Base-by-base conservation (phyloP, 176 grass and related monocot genomes). In the Alopecurus myosuroides region DNA sequence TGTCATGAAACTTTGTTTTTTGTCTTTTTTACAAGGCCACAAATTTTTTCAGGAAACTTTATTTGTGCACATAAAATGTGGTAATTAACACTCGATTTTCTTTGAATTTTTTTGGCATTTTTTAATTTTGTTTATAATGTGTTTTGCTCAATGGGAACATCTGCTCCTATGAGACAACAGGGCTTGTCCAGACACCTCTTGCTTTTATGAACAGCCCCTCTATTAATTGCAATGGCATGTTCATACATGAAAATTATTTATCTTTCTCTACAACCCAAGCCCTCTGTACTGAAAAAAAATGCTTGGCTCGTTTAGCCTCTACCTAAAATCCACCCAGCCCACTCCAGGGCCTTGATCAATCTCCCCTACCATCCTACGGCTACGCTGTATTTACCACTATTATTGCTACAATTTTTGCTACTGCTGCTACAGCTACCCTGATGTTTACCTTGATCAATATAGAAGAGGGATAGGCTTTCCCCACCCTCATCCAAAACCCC, bases 261-360 rank as follows among this genome's bases (percentile, higher is more conserved):
- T 58, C 13, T 91, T 81, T 84, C 65, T 93, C 89, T 89, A 92
- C 89, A 91, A 70, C 37, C 88, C 86, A 91, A 89, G 71, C 82
- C 85, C 61, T 69, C 67, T 63, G 29, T 86, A 57, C 76, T 81
- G 6, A 66, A 86, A 81, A 79, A 94, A 91, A 86, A 91, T 84
- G 85, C 57, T 77, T 81, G 90, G 70, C 79, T 18, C n/a, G 42
- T 71, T 70, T 0, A 68, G 69, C 55, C 81, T 73, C 74, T 85
- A 86, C 10, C 71, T 61, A 91, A 74, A 75, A 84, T 17, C 57
- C 26, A 23, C 61, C 55, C 35, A 72, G 19, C 67, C 76, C 39
- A 81, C 79, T 71, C 44, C 64, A 77, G 44, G 62, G 60, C 79
- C 78, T 64, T 82, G 81, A 77, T 85, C 80, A 85, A 77, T 73